Evolutionary conservation across 805 yeast genomes (phyloP).

Genomic region (Candida taoyuanica): DNA sequence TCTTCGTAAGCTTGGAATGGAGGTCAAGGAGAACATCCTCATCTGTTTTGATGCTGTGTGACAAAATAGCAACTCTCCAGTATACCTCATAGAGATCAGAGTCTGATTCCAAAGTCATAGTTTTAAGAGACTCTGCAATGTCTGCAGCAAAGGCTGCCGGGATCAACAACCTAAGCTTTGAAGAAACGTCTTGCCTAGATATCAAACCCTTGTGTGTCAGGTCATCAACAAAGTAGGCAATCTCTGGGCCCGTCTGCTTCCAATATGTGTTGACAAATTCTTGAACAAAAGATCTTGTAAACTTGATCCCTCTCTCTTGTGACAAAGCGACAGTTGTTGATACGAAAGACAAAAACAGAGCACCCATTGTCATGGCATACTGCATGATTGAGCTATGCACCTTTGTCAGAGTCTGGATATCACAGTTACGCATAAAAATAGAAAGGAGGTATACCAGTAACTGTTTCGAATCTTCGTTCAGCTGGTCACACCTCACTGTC

Average conservation of each 20-base stretch:
- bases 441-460: slow-evolving; percentile 42
- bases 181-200: slow-evolving; percentile 10
- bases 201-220: slow-evolving; percentile 27
- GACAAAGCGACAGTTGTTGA: slow-evolving; percentile 41
- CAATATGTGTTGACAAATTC: slow-evolving; percentile 42
- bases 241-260: slow-evolving; percentile 32
- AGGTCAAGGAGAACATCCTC: slow-evolving; percentile 11
- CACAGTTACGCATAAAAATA: slow-evolving; percentile 52
- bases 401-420: slow-evolving; percentile 42
- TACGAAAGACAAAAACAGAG: slow-evolving; percentile 42
- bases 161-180: slow-evolving; percentile 14
- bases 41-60: slow-evolving; percentile 30
- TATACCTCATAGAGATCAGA: slow-evolving; percentile 35
- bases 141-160: slow-evolving; percentile 15
- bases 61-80: slow-evolving; percentile 48
- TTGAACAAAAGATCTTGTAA: slow-evolving; percentile 43
- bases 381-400: slow-evolving; percentile 42
- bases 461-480: slow-evolving; percentile 6
- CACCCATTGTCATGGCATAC: slow-evolving; percentile 31
- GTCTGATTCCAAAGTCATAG: slow-evolving; percentile 3
- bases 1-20: slow-evolving; percentile 1
- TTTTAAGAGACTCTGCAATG: slow-evolving; percentile 10
- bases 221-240: slow-evolving; percentile 40
- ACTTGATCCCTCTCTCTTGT: slow-evolving; percentile 40
- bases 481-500: background rate